Base-by-base conservation (phyloP, 257 asterid species). In the Przewalskia tangutica region DNA sequence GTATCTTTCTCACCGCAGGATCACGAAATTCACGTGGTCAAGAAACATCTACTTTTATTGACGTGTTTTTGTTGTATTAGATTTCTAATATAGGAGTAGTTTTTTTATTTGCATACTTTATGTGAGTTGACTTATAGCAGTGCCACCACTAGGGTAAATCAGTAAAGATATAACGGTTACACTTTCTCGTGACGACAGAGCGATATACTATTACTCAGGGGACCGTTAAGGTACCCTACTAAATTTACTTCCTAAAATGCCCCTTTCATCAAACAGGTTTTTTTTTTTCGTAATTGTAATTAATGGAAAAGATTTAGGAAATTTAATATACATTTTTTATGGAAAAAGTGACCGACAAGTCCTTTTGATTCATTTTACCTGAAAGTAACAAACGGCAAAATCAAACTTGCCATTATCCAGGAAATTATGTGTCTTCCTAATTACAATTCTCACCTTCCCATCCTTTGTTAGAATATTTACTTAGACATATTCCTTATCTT, bases 311-410 rank as follows among this genome's bases (percentile, higher is more conserved):
- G 40, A 70, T 11, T 70, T n/a, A 68, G 54, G 23, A 68, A 40
- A 40, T 40, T 73, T 13, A 48, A 20, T 73, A 44, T 46, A 81
- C 85, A 20, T 66, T 67, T 60, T 81, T 78, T 23, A n/a, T 42
- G 9, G 32, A 27, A 27, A 81, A 38, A 82, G 80, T 85, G 65
- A 85, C 89, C 88, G 90, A 85, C 88, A 76, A 68, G 46, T 38
- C 58, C 68, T 64, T 65, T 54, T 8, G 27, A n/a, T 5, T 40
- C 75, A 63, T 7, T 65, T 67, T 20, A 18, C 7, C 80, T 17
- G 18, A 17, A n/a, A 18, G n/a, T 46, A 34, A 56, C 59, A 71
- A 71, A 46, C 18, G 42, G 79, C 59, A 71, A 46, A 71, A 71
- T 12, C 42, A 73, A 13, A 73, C 58, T 73, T 12, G 79, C 23